A percentile compares a stretch with the other conserved stretches of the same genome.
phyloP scores from a whole-genome alignment of 2,329 filamentous ascomycete species.

The Teratosphaeria nubilosa region DNA sequence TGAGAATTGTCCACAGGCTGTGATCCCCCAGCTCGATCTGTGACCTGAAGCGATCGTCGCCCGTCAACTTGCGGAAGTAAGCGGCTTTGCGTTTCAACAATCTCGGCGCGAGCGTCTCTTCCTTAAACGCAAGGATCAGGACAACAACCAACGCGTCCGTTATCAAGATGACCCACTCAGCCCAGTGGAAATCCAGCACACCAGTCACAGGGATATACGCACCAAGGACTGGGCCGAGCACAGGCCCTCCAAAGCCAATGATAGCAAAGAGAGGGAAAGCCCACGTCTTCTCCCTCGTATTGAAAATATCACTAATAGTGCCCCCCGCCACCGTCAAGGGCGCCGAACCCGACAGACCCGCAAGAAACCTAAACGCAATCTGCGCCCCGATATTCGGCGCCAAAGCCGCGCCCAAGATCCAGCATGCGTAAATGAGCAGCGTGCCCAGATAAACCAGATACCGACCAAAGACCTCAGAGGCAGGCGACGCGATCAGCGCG shows the following conservation, averaged over 20 bases:
- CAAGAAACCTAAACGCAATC: conserved; percentile 40
- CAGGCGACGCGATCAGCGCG: conserved; percentile 38
- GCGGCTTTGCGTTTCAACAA: conserved; percentile 28
- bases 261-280: conserved; percentile 43
- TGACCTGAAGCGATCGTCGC: conserved; percentile 38
- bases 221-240: conserved; percentile 31
- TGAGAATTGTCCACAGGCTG: conserved; percentile 27
- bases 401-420: conserved; percentile 39
- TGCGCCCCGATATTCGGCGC: conserved; percentile 38
- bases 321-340: conserved; percentile 38
- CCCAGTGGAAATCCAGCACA: conserved; percentile 15
- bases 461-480: conserved; percentile 35
- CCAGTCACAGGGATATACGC: conserved; percentile 34
- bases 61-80: conserved; percentile 21
- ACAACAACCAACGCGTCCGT: conserved; percentile 19
- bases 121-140: conserved; percentile 33
- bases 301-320: conserved; percentile 38
- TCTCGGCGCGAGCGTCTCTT: conserved; percentile 41
- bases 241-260: conserved; percentile 31
- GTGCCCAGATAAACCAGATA: conserved; percentile 42
- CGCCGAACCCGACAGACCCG: conserved; percentile 39
- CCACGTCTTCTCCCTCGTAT: conserved; percentile 37
- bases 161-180: conserved; percentile 31
- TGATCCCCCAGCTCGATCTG: conserved; percentile 36
- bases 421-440: conserved; percentile 38